Base-by-base conservation (phyloP, 805 yeast genomes). In the Vanderwaltozyma yarrowii region DNA sequence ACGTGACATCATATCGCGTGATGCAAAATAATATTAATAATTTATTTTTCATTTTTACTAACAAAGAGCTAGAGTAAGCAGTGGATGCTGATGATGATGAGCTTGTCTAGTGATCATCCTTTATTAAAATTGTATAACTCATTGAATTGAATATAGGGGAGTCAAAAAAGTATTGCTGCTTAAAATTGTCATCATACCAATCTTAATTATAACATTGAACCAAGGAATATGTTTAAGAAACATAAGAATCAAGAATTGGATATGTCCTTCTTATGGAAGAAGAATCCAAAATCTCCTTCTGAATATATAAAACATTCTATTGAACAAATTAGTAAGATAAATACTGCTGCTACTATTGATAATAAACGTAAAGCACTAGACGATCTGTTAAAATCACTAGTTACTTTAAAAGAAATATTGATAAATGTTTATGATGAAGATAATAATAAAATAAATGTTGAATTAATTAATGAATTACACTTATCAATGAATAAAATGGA, bases 231-330 rank as follows among this genome's bases (percentile, higher is more conserved):
- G 57, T 53, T 53, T 33, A 54, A 53, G 43, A 53, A 54, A 35
- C 52, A 53, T 42, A 51, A 50, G 41, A 52, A 49, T 31, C 57
- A 54, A 34, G 58, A 53, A 32, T 34, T 54, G 32, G 58, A 49
- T 37, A 86, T 88, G 96, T 82, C 96, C 11, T 89, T 89, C 52
- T 67, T 92, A 50, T 89, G 92, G 70, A 83, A 86, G 47, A 72
- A 95, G 53, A 84, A 79, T 54, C 95, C 94, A 9, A 87, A 86
- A 59, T 78, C 95, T 1, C 94, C 96, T 2, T 73, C 74, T 15
- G 98, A 89, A 52, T 71, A 87, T 41, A 80, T 86, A 3, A 71
- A 84, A 35, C 76, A 78, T 6, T 68, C 87, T 44, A 74, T 74
- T 45, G 97, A 89, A 34, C 83, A 76, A 51, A 69, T 87, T 10